Percentiles rank a stretch among this genome's conserved stretches.
Evolutionary conservation across 2,329 filamentous ascomycete species (phyloP).

Genomic region (Cladosporium halotolerans): DNA sequence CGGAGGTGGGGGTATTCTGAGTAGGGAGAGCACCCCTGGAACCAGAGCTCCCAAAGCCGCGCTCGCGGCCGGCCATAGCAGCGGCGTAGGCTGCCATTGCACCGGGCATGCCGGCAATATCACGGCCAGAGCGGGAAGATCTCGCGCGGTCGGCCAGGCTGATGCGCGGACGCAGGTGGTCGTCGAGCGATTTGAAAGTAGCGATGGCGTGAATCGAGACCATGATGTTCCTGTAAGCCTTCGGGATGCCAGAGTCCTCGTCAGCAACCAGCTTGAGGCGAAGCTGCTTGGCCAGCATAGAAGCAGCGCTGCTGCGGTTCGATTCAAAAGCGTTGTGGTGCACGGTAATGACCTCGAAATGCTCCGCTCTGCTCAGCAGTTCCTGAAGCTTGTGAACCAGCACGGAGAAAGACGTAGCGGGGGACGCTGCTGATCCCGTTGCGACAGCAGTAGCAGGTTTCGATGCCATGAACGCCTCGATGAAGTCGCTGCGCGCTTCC

Average conservation of each 20-base stretch:
- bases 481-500: conserved; percentile 72
- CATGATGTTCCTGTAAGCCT: conserved; percentile 87
- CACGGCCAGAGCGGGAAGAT: conserved; percentile 44
- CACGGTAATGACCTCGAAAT: conserved; percentile 95
- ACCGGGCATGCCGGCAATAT: conserved; percentile 53
- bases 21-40: conserved; percentile 28
- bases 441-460: conserved; percentile 56
- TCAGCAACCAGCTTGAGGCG: conserved; percentile 83
- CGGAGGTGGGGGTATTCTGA: conserved; percentile 1
- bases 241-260: conserved; percentile 83
- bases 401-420: conserved; percentile 79
- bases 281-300: conserved; percentile 95
- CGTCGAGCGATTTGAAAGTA: conserved; percentile 92
- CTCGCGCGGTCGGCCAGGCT: conserved; percentile 63
- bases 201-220: conserved; percentile 98
- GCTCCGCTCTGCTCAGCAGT: conserved; percentile 88
- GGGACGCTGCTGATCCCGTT: conserved; percentile 60
- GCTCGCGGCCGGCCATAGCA: conserved; percentile 53
- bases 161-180: conserved; percentile 88
- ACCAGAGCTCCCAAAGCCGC: conserved; percentile 19
- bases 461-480: conserved; percentile 86
- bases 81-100: conserved; percentile 73
- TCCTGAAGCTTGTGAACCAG: conserved; percentile 93
- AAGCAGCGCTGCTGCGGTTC: conserved; percentile 82
- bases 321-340: conserved; percentile 88